Base-by-base conservation (phyloP, 2,329 filamentous ascomycete species). In the Sclerotinia trifoliorum region DNA sequence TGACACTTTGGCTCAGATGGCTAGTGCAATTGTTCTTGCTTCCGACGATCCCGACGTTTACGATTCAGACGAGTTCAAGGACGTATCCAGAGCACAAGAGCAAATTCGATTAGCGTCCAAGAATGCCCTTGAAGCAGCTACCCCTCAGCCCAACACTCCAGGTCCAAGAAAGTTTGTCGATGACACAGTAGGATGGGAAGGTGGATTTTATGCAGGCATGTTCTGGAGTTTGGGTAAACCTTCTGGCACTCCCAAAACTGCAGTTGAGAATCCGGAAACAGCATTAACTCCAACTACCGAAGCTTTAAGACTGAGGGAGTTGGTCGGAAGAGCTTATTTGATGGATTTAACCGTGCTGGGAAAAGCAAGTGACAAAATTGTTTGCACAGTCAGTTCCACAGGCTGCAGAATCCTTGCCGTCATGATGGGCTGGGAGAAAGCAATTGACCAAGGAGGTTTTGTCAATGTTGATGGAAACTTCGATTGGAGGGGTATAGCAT, bases 341-440 rank as follows among this genome's bases (percentile, higher is more conserved):
- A 85, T 96, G 79, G 93, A 96, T 79, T 80, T 96, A 67, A 87
- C 90, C 0, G 89, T 96, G 32, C 81, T 96, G 56, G 86, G 88
- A 0, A 82, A 84, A 39, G 85, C 86, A 21, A 87, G 85, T 67
- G 92, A 95, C 77, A 84, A 82, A 17, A 83, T 95, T 10, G 84
- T 96, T 1, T 96, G 93, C 75, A 90, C 88, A 3, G 89, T 94
- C 32, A 92, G 89, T 73, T 86, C 88, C 46, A 86, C 84, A 79
- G 87, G 86, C 0, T 96, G 93, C 77, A 85, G 91, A 29, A 75
- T 96, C 65, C 77, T 96, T 70, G 93, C 86, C 2, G 91, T 96
- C 52, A 93, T 96, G 89, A 88, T 95, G 87, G 93, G 93, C 0
- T 94, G 91, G 91, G 89, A 94, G 49, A 83, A 82, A 42, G 87